Conservation (phyloP, 306 rosid species). For the Cyclanthera cordifolia region DNA sequence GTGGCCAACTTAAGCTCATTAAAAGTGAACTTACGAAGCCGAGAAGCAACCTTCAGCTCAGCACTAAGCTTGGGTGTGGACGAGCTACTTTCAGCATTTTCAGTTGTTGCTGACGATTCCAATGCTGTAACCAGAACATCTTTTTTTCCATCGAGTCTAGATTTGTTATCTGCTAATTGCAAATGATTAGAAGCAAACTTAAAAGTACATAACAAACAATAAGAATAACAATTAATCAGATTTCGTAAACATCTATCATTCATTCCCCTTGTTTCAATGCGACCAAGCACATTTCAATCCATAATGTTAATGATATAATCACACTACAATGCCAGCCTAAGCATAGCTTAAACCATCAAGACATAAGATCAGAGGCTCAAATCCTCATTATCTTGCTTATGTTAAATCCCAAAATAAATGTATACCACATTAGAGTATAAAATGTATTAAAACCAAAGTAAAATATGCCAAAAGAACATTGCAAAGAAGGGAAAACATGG, state of each 20-base stretch:
- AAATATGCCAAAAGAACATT: background rate
- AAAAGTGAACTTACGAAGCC: conserved; percentile 82
- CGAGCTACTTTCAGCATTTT: conserved; percentile 55
- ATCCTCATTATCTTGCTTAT: no score
- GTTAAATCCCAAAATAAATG: no score
- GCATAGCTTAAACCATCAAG: no score
- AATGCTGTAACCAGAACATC: conserved; percentile 33
- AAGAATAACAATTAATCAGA: no score
- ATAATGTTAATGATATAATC: no score
- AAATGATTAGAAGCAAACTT: background rate
- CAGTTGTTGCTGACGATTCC: conserved; percentile 53
- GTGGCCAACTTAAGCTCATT: conserved; percentile 84
- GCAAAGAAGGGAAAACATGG: background rate
- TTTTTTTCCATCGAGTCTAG: conserved; percentile 36
- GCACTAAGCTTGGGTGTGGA: conserved; percentile 75
- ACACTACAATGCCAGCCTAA: no score
- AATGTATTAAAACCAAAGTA: background rate
- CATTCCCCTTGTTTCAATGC: no score
- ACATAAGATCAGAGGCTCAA: no score
- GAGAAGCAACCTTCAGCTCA: conserved; percentile 81
- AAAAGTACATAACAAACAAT: background rate
- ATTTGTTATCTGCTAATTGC: conserved; percentile 40
- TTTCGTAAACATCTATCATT: no score
- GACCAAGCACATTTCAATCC: no score
- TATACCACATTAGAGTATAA: background rate